These are phyloP conservation scores for Candida nonsorbophila DNA, from an alignment of 805 yeast species.

Conservation along the genomic window DNA sequence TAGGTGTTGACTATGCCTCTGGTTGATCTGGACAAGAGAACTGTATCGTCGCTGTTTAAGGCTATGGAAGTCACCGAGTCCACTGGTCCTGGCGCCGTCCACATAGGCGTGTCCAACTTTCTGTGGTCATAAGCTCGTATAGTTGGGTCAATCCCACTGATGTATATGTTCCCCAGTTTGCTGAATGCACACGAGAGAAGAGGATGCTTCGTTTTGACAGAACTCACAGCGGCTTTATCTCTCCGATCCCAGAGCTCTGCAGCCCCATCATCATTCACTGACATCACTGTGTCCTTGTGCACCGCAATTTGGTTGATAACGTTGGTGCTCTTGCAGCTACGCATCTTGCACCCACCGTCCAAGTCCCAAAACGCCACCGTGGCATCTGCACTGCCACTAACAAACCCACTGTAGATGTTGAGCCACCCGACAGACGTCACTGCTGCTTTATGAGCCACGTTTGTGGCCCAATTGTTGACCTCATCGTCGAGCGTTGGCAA, in stretches of 20 bases:
- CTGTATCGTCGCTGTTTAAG: conserved; percentile 42
- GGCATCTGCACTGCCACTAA: conserved; percentile 56
- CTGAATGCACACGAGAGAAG: conserved; percentile 41
- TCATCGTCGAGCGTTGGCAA: conserved; percentile 23
- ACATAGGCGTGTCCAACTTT: conserved; percentile 31
- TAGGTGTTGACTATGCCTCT: conserved; percentile 55
- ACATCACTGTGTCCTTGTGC: conserved; percentile 26
- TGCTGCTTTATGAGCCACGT: conserved; percentile 59
- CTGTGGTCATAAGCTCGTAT: conserved; percentile 58
- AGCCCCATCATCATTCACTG: conserved; percentile 66
- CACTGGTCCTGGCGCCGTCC: conserved; percentile 39
- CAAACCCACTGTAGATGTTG: conserved; percentile 32
- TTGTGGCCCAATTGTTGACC: conserved; percentile 38
- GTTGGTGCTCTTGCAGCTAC: conserved; percentile 36
- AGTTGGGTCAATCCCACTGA: conserved; percentile 65
- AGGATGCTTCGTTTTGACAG: conserved; percentile 50
- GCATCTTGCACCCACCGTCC: conserved; percentile 46
- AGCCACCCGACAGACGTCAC: conserved; percentile 57
- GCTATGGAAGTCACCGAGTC: conserved; percentile 55
- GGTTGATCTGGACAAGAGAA: conserved; percentile 46
- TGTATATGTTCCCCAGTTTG: conserved; percentile 40
- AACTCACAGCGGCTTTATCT: conserved; percentile 37
- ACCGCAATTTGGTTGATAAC: conserved; percentile 53
- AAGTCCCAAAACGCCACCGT: conserved; percentile 62
- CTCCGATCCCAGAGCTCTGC: conserved; percentile 62